phyloP scores from a whole-genome alignment of 179 eudicot genomes.

The Actinidia arguta region DNA sequence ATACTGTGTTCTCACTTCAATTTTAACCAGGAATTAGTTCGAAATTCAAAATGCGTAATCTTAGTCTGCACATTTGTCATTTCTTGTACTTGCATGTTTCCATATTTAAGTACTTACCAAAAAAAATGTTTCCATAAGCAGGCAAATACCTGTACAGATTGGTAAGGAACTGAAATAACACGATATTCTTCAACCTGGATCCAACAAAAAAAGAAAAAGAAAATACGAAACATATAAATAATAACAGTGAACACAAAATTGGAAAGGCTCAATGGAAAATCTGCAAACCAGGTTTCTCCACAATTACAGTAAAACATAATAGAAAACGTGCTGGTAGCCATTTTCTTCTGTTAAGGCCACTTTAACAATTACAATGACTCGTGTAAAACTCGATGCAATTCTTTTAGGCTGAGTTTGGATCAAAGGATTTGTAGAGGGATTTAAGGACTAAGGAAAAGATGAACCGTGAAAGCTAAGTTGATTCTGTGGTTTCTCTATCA shows the following conservation, averaged over 20 bases:
- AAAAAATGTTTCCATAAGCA: neutral
- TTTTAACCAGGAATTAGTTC: neutral
- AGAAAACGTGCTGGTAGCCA: neutral
- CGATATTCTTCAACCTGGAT: conserved; percentile 93
- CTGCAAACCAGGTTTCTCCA: conserved; percentile 8
- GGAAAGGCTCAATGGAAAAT: neutral
- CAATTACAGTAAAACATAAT: neutral
- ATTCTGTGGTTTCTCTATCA: no score
- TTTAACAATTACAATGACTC: neutral
- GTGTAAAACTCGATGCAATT: neutral
- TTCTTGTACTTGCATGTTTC: neutral
- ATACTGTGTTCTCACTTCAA: neutral
- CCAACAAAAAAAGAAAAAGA: conserved; percentile 19
- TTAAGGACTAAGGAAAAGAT: no score
- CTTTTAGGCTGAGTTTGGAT: no score
- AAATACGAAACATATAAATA: neutral
- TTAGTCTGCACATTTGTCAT: neutral
- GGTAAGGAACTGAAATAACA: conserved; percentile 70
- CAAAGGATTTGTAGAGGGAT: no score
- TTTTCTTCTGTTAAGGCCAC: neutral
- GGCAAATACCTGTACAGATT: conserved; percentile 76
- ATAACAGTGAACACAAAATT: neutral
- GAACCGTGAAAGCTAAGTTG: no score
- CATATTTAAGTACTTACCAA: no score
- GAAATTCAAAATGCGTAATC: neutral